Conservation (phyloP, 345 rosid genomes). For the Cochlearia excelsa region DNA sequence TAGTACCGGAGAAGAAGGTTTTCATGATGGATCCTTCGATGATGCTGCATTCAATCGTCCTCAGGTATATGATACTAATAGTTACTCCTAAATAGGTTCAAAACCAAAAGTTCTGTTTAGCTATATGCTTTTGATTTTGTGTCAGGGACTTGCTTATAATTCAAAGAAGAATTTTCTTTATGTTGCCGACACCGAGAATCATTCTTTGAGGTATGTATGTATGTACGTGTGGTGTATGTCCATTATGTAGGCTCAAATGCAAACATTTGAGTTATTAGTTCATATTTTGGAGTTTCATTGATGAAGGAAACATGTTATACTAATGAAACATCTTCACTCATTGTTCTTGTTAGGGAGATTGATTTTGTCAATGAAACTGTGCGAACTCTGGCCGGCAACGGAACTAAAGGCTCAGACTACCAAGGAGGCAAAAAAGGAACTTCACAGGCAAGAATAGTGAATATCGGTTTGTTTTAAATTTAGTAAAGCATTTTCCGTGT, state of each 20-base stretch:
- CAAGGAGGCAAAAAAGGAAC: constrained; percentile 72
- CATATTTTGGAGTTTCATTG: neutral
- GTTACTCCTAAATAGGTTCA: neutral
- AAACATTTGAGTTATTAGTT: neutral
- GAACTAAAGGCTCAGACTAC: constrained; percentile 91
- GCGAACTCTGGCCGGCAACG: constrained; percentile 85
- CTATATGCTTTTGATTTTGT: constrained; percentile 2
- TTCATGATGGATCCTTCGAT: constrained; percentile 78
- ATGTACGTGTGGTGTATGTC: constrained; percentile 2
- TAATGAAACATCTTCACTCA: neutral
- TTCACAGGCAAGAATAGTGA: constrained; percentile 54
- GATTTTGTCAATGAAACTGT: constrained; percentile 83
- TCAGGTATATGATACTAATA: constrained; percentile 45
- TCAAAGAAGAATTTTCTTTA: constrained; percentile 79
- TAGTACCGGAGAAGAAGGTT: constrained; percentile 79
- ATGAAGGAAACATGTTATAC: neutral
- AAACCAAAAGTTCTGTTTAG: neutral
- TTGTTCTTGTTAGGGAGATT: constrained; percentile 53
- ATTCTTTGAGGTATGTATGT: constrained; percentile 70
- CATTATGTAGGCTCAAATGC: neutral
- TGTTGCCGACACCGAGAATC: constrained; percentile 95
- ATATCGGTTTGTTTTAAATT: constrained; percentile 15
- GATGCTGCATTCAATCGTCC: constrained; percentile 82
- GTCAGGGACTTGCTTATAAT: constrained; percentile 88
- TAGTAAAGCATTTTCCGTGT: constrained; percentile 7